Evolutionary conservation across 176 grass and related monocot genomes (phyloP).

Genomic region (Zizania latifolia): DNA sequence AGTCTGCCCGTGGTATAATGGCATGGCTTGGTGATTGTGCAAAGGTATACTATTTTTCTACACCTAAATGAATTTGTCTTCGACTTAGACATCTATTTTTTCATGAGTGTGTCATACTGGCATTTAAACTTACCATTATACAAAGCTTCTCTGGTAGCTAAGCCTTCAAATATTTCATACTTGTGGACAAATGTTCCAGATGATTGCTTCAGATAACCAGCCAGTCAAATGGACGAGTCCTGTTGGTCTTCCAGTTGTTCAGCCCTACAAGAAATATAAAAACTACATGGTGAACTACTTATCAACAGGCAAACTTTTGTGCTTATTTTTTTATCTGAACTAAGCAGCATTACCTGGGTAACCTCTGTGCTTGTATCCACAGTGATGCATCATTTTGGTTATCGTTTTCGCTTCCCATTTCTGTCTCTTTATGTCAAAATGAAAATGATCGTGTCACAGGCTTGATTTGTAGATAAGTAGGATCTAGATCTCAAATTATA

Average conservation of each 20-base stretch:
- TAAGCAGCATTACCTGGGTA: neutral
- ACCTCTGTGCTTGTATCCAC: neutral
- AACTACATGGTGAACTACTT: constrained; percentile 65
- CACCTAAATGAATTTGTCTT: constrained; percentile 6
- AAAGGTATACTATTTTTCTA: constrained; percentile 47
- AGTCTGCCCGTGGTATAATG: constrained; percentile 91
- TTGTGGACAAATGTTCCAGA: constrained; percentile 37
- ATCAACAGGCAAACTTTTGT: neutral
- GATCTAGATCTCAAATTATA: no score
- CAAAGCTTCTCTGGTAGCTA: constrained; percentile 15
- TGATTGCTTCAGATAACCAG: constrained; percentile 87
- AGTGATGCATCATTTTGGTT: neutral
- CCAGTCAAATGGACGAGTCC: constrained; percentile 91
- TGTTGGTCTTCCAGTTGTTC: constrained; percentile 94
- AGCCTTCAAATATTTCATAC: constrained; percentile 16
- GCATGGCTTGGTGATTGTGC: constrained; percentile 89
- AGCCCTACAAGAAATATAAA: constrained; percentile 83
- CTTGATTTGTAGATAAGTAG: no score
- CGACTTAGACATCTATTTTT: neutral
- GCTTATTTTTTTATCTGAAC: neutral
- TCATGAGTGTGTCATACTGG: no score
- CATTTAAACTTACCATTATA: neutral
- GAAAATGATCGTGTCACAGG: no score
- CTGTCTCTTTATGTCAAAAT: no score
- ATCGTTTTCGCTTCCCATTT: neutral